phyloP scores from a whole-genome alignment of 129 eudicot species.

The Artemisia argyi region DNA sequence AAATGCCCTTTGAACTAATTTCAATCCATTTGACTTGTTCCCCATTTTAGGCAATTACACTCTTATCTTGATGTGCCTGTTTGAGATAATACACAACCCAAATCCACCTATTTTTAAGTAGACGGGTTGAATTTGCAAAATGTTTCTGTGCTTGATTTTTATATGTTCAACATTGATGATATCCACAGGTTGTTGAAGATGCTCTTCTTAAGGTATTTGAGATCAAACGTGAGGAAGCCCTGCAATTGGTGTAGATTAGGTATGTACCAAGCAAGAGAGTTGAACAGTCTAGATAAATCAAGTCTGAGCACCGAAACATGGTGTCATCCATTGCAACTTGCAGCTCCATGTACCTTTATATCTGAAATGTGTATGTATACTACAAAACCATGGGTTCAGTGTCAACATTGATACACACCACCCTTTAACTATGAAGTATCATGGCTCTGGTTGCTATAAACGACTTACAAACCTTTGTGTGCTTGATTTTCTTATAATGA shows the following conservation, averaged over 20 bases:
- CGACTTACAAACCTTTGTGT: not conserved
- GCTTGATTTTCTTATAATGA: no score
- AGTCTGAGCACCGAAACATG: slow-evolving; percentile 8
- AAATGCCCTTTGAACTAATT: not conserved
- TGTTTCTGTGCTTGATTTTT: not conserved
- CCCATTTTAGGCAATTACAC: no score
- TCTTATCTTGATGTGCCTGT: not conserved
- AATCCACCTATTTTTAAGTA: not conserved
- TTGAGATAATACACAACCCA: not conserved
- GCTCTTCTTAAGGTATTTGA: slow-evolving; percentile 72
- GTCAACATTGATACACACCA: not conserved
- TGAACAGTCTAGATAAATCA: slow-evolving; percentile 4
- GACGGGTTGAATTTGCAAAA: not conserved
- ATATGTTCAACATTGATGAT: not conserved
- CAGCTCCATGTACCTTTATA: slow-evolving; percentile 15
- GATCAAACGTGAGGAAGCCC: slow-evolving; percentile 73
- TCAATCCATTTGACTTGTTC: not conserved
- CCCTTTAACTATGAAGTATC: not conserved
- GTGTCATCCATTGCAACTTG: slow-evolving; percentile 1
- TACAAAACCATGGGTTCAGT: not conserved
- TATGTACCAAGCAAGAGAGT: slow-evolving; percentile 2
- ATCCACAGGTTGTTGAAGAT: slow-evolving; percentile 83
- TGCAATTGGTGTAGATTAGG: slow-evolving; percentile 57
- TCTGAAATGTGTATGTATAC: slow-evolving; percentile 21
- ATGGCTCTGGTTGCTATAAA: not conserved